Percentiles rank a stretch among this genome's conserved stretches.
phyloP scores from a whole-genome alignment of 1,284 basidiomycete genomes.

The Ganoderma lucidum region DNA sequence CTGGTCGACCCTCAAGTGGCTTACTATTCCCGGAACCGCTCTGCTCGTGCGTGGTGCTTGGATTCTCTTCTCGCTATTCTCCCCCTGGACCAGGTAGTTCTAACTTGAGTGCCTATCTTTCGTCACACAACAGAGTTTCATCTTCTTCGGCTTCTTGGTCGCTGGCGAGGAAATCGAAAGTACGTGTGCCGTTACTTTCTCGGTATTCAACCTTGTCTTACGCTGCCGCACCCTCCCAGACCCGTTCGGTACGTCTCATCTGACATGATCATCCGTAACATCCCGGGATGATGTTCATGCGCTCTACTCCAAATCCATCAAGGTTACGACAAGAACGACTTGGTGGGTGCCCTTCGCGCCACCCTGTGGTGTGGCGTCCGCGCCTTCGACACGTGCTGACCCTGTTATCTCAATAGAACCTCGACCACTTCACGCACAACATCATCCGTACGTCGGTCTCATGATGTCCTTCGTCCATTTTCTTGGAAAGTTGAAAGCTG shows the following conservation, averaged over 20 bases:
- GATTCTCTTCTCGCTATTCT: constrained; percentile 3
- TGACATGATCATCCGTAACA: constrained; percentile 5
- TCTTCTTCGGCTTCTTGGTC: constrained; percentile 76
- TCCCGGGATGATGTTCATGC: too few relatives aligned
- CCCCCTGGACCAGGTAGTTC: not conserved
- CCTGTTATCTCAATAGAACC: constrained; percentile 48
- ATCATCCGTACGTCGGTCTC: constrained; percentile 56
- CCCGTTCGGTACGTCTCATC: constrained; percentile 54
- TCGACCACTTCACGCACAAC: constrained; percentile 72
- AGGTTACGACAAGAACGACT: constrained; percentile 74
- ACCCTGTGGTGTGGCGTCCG: not conserved
- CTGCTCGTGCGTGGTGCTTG: constrained; percentile 42
- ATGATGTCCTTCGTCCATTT: not conserved
- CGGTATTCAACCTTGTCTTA: constrained; percentile 23
- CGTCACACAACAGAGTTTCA: constrained; percentile 50
- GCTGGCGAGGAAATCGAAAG: constrained; percentile 78
- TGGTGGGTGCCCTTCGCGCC: constrained; percentile 47
- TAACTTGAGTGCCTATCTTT: not conserved
- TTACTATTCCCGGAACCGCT: constrained; percentile 71
- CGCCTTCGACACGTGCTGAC: not conserved
- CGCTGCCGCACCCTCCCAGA: constrained; percentile 44
- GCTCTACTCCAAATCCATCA: constrained; percentile 18
- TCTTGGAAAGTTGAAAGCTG: not conserved
- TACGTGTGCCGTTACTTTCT: constrained; percentile 41
- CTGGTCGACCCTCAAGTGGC: constrained; percentile 63